Evolutionary conservation across 208 protist species (phyloP).

Genomic region (Strigomonas culicis): DNA sequence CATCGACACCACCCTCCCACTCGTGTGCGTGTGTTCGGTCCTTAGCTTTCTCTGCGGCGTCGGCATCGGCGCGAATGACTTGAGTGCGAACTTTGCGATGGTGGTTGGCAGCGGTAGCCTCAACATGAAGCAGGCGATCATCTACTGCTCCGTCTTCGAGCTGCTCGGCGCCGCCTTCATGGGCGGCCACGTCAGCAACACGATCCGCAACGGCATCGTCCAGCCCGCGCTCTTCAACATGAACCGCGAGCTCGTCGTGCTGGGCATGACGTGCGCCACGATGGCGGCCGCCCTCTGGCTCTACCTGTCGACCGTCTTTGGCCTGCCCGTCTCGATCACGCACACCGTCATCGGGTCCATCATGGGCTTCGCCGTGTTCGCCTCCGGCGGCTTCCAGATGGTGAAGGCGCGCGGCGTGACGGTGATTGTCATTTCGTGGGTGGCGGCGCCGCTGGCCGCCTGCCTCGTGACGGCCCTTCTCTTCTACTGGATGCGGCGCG

Average conservation of each 20-base stretch:
- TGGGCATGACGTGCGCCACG: slow-evolving; percentile 74
- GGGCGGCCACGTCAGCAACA: slow-evolving; percentile 75
- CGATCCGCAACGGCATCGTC: slow-evolving; percentile 74
- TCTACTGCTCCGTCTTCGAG: slow-evolving; percentile 81
- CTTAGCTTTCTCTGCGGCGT: slow-evolving; percentile 81
- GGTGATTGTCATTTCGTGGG: slow-evolving; percentile 73
- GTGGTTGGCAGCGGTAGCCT: slow-evolving; percentile 80
- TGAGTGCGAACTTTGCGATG: slow-evolving; percentile 85
- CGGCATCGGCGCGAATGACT: slow-evolving; percentile 81
- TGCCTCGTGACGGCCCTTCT: slow-evolving; percentile 50
- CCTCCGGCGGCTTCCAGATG: slow-evolving; percentile 41
- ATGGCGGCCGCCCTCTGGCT: slow-evolving; percentile 71
- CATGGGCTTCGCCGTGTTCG: slow-evolving; percentile 66
- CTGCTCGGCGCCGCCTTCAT: slow-evolving; percentile 81
- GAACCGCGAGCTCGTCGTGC: slow-evolving; percentile 61
- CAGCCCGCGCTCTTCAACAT: slow-evolving; percentile 51
- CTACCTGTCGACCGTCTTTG: slow-evolving; percentile 77
- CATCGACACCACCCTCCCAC: slow-evolving; percentile 62
- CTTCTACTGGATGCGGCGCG: slow-evolving; percentile 53
- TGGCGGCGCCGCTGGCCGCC: slow-evolving; percentile 59
- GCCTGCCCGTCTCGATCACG: slow-evolving; percentile 78
- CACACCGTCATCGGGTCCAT: slow-evolving; percentile 82
- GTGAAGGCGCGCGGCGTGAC: slow-evolving; percentile 45
- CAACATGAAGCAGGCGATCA: slow-evolving; percentile 73
- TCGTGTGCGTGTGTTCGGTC: slow-evolving; percentile 70